phyloP scores from a whole-genome alignment of 2,329 filamentous ascomycete genomes.

The Aaosphaeria pasadenensis region DNA sequence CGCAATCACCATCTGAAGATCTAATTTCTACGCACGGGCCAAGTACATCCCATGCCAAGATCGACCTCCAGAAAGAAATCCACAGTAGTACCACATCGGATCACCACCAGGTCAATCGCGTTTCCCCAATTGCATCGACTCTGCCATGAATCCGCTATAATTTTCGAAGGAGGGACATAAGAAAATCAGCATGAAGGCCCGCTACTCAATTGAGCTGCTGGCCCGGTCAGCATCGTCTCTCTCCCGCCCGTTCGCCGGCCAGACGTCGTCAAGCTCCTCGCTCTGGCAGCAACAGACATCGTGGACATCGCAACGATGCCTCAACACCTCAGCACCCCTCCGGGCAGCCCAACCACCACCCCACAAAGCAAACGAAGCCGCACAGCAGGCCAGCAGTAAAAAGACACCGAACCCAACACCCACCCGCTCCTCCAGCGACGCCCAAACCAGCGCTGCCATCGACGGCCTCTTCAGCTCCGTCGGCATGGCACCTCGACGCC shows the following conservation, averaged over 20 bases:
- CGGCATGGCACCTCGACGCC: background rate
- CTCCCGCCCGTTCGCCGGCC: constrained; percentile 6
- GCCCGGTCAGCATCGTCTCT: constrained; percentile 24
- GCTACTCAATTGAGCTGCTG: constrained; percentile 29
- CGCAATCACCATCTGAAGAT: too few relatives aligned
- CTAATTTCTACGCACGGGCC: background rate
- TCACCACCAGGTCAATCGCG: too few relatives aligned
- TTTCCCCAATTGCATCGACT: too few relatives aligned
- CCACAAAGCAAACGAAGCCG: background rate
- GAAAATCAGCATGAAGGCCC: constrained; percentile 21
- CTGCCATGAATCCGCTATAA: too few relatives aligned
- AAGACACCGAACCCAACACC: background rate
- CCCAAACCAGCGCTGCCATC: constrained; percentile 11
- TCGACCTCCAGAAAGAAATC: background rate
- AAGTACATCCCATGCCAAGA: background rate
- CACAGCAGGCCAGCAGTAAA: background rate
- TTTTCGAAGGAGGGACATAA: too few relatives aligned
- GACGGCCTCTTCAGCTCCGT: constrained; percentile 17
- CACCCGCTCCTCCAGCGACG: background rate
- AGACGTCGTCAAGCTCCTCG: background rate
- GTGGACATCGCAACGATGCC: background rate
- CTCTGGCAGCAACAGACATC: background rate
- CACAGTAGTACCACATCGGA: background rate
- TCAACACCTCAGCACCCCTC: background rate
- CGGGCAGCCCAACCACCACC: constrained; percentile 1